These are phyloP conservation scores for Didymella sp. DNA, from an alignment of 2,329 filamentous ascomycete genomes.

Conservation along the genomic window DNA sequence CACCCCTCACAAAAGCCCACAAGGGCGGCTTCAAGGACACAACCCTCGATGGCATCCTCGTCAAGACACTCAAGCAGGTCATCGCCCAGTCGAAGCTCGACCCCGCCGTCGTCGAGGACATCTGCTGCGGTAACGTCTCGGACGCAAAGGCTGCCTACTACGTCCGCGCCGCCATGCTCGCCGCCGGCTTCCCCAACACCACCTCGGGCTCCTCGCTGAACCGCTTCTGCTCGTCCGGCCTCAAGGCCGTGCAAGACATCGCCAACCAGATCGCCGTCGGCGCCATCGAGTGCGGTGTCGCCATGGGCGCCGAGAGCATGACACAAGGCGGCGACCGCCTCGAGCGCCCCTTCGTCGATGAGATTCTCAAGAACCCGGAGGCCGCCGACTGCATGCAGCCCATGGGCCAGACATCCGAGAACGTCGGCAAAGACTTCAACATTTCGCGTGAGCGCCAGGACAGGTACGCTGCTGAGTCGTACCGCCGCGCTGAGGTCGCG, in stretches of 20 bases:
- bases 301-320: constrained; percentile 91
- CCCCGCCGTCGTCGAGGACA: constrained; percentile 83
- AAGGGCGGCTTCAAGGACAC: constrained; percentile 98
- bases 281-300: constrained; percentile 85
- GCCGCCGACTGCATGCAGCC: constrained; percentile 86
- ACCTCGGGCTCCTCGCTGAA: constrained; percentile 82
- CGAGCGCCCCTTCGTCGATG: constrained; percentile 76
- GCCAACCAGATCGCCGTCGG: constrained; percentile 83
- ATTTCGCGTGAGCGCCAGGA: constrained; percentile 84
- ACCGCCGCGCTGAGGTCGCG: constrained; percentile 82
- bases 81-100: constrained; percentile 75
- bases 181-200: constrained; percentile 93
- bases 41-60: constrained; percentile 82
- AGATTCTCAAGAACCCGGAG: constrained; percentile 77
- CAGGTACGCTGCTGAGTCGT: constrained; percentile 84
- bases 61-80: constrained; percentile 75
- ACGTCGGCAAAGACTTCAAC: constrained; percentile 89
- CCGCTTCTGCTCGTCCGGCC: constrained; percentile 95
- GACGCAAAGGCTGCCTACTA: constrained; percentile 90
- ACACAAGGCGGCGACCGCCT: constrained; percentile 73
- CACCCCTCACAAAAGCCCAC: constrained; percentile 83
- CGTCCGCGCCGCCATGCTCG: constrained; percentile 83
- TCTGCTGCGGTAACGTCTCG: constrained; percentile 90
- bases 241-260: constrained; percentile 95
- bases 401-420: constrained; percentile 98